Conservation (phyloP, 441 rosid genomes). For the Populus tomentosa region DNA sequence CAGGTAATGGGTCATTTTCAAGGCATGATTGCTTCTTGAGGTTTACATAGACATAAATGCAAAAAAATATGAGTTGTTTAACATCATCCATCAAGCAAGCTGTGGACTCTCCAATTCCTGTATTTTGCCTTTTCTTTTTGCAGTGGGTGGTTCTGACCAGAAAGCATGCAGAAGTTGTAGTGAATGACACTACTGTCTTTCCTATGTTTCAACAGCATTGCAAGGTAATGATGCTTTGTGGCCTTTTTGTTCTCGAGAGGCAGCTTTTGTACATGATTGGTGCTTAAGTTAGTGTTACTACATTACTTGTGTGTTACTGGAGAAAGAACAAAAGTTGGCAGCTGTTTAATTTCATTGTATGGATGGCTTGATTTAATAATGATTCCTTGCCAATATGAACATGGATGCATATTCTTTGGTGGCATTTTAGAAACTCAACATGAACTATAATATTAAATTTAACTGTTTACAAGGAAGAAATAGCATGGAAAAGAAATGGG, state of each 20-base stretch:
- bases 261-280: neutral
- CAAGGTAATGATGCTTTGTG: constrained; percentile 43
- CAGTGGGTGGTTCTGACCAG: constrained; percentile 92
- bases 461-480: neutral
- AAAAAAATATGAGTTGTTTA: neutral
- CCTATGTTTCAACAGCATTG: constrained; percentile 88
- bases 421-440: constrained; percentile 1
- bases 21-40: constrained; percentile 8
- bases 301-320: neutral
- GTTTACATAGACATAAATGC: neutral
- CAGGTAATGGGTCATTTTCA: constrained; percentile 50
- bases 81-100: neutral
- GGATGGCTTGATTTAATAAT: neutral
- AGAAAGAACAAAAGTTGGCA: neutral
- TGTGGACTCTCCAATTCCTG: constrained; percentile 15
- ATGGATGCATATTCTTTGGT: neutral
- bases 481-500: neutral
- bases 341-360: constrained; percentile 3
- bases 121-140: constrained; percentile 23
- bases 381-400: neutral
- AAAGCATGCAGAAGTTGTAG: constrained; percentile 84
- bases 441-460: neutral
- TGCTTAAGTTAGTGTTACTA: neutral
- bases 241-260: neutral
- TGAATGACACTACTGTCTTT: constrained; percentile 73